Evolutionary conservation across 495 filamentous ascomycete species (phyloP).

Genomic region (Aspergillus incahuasiensis): DNA sequence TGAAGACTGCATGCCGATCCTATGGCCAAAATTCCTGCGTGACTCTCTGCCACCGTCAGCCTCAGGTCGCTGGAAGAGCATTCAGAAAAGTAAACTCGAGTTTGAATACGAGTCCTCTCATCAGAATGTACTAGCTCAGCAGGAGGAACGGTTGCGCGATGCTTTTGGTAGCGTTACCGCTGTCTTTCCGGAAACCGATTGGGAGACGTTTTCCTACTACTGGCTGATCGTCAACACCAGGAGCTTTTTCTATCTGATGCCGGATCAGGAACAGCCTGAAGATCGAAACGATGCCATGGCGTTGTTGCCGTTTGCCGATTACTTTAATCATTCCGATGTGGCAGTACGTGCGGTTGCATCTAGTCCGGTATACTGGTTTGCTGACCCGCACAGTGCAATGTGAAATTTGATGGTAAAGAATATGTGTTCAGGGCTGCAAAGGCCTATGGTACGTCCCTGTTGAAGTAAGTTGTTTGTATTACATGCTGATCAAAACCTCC

Average conservation of each 20-base stretch:
- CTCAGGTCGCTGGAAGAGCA: conserved; percentile 32
- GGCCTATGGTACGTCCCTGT: conserved; percentile 45
- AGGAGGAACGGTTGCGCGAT: conserved; percentile 55
- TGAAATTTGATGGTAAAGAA: conserved; percentile 51
- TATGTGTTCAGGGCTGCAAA: conserved; percentile 57
- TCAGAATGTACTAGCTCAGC: conserved; percentile 54
- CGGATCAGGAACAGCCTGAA: conserved; percentile 45
- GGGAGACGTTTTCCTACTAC: conserved; percentile 57
- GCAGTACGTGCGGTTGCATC: conserved; percentile 27
- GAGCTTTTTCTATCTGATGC: conserved; percentile 68
- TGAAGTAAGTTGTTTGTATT: background rate
- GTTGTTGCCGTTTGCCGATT: conserved; percentile 79
- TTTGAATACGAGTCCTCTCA: conserved; percentile 34
- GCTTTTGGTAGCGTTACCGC: conserved; percentile 55
- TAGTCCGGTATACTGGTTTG: background rate
- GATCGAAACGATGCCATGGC: conserved; percentile 69
- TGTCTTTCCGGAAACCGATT: conserved; percentile 49
- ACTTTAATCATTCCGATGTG: conserved; percentile 74
- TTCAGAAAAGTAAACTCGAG: conserved; percentile 17
- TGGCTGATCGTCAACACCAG: conserved; percentile 85
- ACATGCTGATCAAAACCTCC: background rate
- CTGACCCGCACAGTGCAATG: conserved; percentile 48
- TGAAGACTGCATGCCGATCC: conserved; percentile 58
- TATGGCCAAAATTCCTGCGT: conserved; percentile 51
- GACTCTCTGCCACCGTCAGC: conserved; percentile 39